Conservation (phyloP, 352 stramenopile genomes). For the Achlya hypogyna region DNA sequence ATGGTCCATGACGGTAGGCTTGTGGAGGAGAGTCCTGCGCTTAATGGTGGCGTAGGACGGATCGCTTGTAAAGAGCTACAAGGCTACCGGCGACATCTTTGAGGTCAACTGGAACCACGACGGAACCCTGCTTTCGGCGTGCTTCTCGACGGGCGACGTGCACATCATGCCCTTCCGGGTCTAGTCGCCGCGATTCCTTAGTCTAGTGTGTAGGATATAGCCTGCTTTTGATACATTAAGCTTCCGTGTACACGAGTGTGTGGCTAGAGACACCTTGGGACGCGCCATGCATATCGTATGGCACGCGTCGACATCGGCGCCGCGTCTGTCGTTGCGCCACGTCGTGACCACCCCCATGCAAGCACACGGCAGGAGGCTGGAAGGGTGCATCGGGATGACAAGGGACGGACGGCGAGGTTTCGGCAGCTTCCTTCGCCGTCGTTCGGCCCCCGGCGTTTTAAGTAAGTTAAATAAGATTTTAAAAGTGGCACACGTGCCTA, state of each 20-base stretch:
- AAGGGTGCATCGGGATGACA: too few relatives aligned
- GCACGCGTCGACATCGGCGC: too few relatives aligned
- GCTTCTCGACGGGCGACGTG: conserved; percentile 78
- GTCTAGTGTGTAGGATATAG: conserved; percentile 7
- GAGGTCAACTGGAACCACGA: conserved; percentile 97
- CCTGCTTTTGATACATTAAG: too few relatives aligned
- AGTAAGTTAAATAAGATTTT: too few relatives aligned
- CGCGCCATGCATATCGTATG: background rate
- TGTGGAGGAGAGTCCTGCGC: conserved; percentile 28
- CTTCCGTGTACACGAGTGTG: too few relatives aligned
- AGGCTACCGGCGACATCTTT: conserved; percentile 95
- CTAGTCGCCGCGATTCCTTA: too few relatives aligned
- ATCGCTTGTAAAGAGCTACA: conserved; percentile 76
- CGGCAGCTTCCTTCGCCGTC: background rate
- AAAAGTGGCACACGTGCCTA: too few relatives aligned
- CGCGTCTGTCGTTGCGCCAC: too few relatives aligned
- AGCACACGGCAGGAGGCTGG: too few relatives aligned
- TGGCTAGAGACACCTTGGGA: background rate
- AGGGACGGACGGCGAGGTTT: too few relatives aligned
- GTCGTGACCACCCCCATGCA: too few relatives aligned
- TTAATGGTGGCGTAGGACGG: conserved; percentile 37
- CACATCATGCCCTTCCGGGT: conserved; percentile 86
- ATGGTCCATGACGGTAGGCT: conserved; percentile 91
- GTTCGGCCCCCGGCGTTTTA: background rate
- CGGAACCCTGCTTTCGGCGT: conserved; percentile 77